Conservation (phyloP, 345 rosid species). For the Pelargonium nanum region DNA sequence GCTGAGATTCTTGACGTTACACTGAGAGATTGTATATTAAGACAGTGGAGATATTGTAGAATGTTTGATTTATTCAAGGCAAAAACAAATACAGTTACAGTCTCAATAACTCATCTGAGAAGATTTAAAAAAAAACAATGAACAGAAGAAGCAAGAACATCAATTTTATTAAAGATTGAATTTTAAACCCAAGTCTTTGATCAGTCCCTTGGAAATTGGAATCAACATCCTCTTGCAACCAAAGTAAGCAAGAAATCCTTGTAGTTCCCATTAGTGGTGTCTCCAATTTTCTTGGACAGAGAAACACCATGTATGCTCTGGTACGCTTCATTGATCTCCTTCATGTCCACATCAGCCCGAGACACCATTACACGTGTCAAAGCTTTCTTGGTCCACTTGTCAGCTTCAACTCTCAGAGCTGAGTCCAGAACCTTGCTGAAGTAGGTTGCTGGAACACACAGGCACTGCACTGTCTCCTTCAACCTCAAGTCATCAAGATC, state of each 20-base stretch:
- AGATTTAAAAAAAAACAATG: too few species aligned
- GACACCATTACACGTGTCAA: constrained; percentile 65
- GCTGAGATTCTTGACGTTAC: too few species aligned
- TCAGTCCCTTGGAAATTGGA: too few species aligned
- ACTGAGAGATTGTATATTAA: too few species aligned
- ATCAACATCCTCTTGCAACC: constrained; percentile 34
- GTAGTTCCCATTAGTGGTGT: constrained; percentile 57
- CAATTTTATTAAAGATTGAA: too few species aligned
- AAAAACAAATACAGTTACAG: too few species aligned
- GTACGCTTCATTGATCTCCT: constrained; percentile 43
- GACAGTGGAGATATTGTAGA: too few species aligned
- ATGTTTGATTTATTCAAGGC: too few species aligned
- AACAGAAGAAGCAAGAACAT: too few species aligned
- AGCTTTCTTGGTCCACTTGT: constrained; percentile 21
- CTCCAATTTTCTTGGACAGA: constrained; percentile 38
- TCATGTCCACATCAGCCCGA: constrained; percentile 55
- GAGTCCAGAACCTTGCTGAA: constrained; percentile 65
- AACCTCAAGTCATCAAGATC: constrained; percentile 38
- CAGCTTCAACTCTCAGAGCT: constrained; percentile 38
- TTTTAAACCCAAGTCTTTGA: too few species aligned
- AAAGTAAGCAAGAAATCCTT: constrained; percentile 60
- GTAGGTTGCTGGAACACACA: constrained; percentile 47
- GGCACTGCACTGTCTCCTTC: constrained; percentile 45
- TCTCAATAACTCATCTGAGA: too few species aligned
- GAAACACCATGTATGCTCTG: constrained; percentile 30